A percentile compares a stretch with the other conserved stretches of the same genome.
These are phyloP conservation scores for Canavalia gladiata DNA, from an alignment of 306 rosid species.

Conservation along the genomic window DNA sequence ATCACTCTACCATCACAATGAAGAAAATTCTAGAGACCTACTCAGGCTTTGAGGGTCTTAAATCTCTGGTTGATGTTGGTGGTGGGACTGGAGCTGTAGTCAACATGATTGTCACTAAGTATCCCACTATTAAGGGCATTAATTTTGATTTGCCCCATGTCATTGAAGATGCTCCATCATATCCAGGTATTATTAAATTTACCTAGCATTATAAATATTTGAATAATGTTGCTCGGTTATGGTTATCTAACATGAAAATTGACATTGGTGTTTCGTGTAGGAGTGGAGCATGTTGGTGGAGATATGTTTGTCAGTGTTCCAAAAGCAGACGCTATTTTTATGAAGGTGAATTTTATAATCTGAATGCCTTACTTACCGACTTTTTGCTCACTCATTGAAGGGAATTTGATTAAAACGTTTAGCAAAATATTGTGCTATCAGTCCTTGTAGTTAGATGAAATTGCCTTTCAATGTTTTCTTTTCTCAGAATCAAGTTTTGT, in stretches of 20 bases:
- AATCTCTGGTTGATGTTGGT: conserved; percentile 85
- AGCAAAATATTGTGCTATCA: not conserved
- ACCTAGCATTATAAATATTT: conserved; percentile 14
- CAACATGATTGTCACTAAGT: conserved; percentile 76
- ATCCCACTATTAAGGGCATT: conserved; percentile 82
- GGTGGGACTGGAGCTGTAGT: conserved; percentile 90
- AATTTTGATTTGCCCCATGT: conserved; percentile 95
- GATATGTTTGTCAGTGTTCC: conserved; percentile 94
- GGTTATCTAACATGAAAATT: not conserved
- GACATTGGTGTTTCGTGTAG: conserved; percentile 52
- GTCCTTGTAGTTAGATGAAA: not conserved
- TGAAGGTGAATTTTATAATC: conserved; percentile 69
- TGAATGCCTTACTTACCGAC: not conserved
- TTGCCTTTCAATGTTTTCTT: not conserved
- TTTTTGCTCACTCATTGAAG: not conserved
- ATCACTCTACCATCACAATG: conserved; percentile 88
- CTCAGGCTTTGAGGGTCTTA: conserved; percentile 82
- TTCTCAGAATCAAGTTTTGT: not conserved
- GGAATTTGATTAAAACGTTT: not conserved
- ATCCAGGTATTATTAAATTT: conserved; percentile 57
- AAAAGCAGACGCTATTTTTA: conserved; percentile 87
- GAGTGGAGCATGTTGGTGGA: conserved; percentile 95
- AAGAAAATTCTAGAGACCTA: conserved; percentile 79
- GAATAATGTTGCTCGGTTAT: not conserved
- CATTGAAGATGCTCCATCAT: conserved; percentile 79